Base-by-base conservation (phyloP, 768 basidiomycete genomes). In the Russula compacta region DNA sequence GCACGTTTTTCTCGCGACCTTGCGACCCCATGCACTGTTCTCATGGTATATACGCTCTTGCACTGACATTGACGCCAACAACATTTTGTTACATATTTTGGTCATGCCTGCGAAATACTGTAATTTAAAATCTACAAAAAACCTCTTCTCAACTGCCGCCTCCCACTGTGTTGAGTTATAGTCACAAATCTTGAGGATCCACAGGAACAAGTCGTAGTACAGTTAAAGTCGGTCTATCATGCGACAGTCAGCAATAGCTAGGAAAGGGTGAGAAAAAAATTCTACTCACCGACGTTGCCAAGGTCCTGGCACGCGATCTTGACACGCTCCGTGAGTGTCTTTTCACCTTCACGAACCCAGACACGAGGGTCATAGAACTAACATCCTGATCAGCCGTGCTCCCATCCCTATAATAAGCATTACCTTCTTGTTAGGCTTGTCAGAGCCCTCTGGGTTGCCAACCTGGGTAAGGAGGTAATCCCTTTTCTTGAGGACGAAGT, bases 401-500 rank as follows among this genome's bases (percentile, higher is more conserved):
- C 40, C n/a, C 6, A n/a, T 43, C 12, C 35, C 15, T 43, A 24
- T 9, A 15, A 10, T 5, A 42, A 12, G 2, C 55, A 52, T 21
- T 58, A 85, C 87, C 85, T 98, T 99, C 89, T 99, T 99, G 86
- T 99, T 98, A 59, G 95, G 95, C 81, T 95, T 95, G 77, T 98
- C 95, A 21, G 84, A 73, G 48, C 94, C 95, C 29, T 98, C 95
- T 43, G 97, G 97, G 82, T 98, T 98, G 53, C 95, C 95, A 65
- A 98, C 92, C 73, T 99, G 95, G 35, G 84, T 79, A 70, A 82
- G 73, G 67, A 99, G 81, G 78, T 97, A 98, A 63, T 82, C 95
- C 68, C 85, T 83, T 83, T 91, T 97, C 66, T 83, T 86, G 67
- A 71, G 68, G 70, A 98, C 73, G 72, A 95, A 98, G 79, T 99